A percentile compares a stretch with the other conserved stretches of the same genome.
phyloP scores from a whole-genome alignment of 768 basidiomycete genomes.

The Pleurotus pulmonarius region DNA sequence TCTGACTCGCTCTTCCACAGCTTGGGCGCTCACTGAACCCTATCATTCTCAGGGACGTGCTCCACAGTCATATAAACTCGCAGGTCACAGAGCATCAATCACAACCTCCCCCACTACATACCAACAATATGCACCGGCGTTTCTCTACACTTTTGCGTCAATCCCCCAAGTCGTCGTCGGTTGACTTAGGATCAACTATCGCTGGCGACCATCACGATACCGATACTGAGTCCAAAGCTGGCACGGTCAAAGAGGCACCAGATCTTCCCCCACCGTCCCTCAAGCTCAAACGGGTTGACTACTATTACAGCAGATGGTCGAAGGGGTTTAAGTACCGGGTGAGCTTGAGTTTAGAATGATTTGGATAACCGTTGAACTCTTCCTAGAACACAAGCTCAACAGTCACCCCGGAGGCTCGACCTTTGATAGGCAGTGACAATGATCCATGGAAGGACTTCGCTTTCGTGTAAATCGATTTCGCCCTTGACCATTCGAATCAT shows the following conservation, averaged over 20 bases:
- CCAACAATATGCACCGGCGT: conserved; percentile 2
- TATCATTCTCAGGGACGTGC: neutral
- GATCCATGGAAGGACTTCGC: conserved; percentile 58
- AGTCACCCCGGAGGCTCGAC: conserved; percentile 44
- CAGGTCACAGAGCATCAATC: neutral
- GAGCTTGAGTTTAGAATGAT: too few species aligned
- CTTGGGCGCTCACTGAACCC: neutral
- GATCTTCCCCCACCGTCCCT: conserved; percentile 41
- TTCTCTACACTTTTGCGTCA: neutral
- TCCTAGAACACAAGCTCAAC: conserved; percentile 50
- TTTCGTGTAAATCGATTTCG: conserved; percentile 28
- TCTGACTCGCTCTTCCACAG: too few species aligned
- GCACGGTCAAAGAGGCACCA: conserved; percentile 23
- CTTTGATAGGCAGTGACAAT: conserved; percentile 35
- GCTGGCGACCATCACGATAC: conserved; percentile 19
- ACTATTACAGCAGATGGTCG: conserved; percentile 55
- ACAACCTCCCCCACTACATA: neutral
- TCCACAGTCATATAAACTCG: neutral
- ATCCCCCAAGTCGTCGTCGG: neutral
- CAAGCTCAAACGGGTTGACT: conserved; percentile 59
- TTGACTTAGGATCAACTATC: neutral
- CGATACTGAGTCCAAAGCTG: conserved; percentile 30
- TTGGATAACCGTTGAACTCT: neutral
- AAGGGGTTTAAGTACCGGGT: conserved; percentile 52
- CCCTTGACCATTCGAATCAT: neutral